Evolutionary conservation across 179 eudicot species (phyloP), one percentile per base, ranked within the genome.

Genomic region (Nepenthes alata): DNA sequence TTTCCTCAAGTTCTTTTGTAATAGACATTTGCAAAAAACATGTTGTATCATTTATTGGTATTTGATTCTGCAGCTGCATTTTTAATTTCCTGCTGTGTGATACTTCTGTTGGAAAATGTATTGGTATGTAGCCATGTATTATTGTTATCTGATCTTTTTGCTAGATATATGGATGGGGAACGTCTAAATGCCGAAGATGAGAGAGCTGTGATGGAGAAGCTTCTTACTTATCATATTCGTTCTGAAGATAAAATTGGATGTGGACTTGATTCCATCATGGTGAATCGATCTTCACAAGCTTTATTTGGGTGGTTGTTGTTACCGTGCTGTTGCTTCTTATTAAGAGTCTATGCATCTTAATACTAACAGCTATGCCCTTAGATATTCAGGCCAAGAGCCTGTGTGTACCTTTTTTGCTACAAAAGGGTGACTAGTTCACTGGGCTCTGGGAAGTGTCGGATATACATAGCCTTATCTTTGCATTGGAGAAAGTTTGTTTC

Each of bases 181-280:
- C 81, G 76, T 54, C 86, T 89, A 52, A 66, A 71, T 16, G 63
- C 56, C 57, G 81, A 77, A 65, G 96, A 89, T 63, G 94, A 82
- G 72, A 79, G 38, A 70, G 66, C 62, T 66, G 84, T 84, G 16
- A 51, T 78, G 39, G 86, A 86, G 44, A 82, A 75, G 74, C 77
- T 89, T 70, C 91, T 89, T 65, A 81, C 81, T 48, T 77, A 84
- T 81, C 95, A 89, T 71, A 95, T 91, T 37, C 82, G 68, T 55
- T 73, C 81, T 39, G 80, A 69, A 67, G 96, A 82, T 71, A 89
- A 86, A 73, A 77, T 86, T 79, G 96, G 88, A 34, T 79, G 86
- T 57, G 96, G 96, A 50, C 64, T 86, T 61, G 81, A 77, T 75
- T 84, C 84, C 36, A 77, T 89, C 59, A 84, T 89, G 88, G 96